These are phyloP conservation scores for Perilla frutescens DNA, from an alignment of 257 asterid species.

Conservation along the genomic window DNA sequence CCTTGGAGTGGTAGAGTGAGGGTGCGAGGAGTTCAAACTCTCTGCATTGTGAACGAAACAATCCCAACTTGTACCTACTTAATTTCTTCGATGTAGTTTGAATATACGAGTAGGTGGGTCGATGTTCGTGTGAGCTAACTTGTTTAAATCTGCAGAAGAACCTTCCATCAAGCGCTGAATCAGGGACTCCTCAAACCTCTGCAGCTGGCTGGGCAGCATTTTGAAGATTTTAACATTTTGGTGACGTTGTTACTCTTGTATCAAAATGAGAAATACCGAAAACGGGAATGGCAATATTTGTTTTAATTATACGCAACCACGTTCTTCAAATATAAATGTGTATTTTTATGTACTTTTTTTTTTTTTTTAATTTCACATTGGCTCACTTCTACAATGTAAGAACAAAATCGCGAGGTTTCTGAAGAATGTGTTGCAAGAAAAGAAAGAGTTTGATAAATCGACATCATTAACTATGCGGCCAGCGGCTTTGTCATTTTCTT, in stretches of 20 bases:
- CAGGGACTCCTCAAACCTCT: slow-evolving; percentile 64
- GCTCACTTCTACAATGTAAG: neutral
- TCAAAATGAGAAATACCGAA: slow-evolving; percentile 39
- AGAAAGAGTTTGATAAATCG: neutral
- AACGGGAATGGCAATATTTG: slow-evolving; percentile 33
- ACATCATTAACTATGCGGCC: too few relatives aligned
- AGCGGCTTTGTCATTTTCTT: too few relatives aligned
- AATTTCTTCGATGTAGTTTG: neutral
- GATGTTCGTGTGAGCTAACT: neutral
- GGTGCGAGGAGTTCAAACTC: neutral
- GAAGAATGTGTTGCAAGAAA: neutral
- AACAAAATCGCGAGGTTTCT: neutral
- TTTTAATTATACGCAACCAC: slow-evolving; percentile 32
- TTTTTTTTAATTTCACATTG: neutral
- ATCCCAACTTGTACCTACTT: neutral
- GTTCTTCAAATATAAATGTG: slow-evolving; percentile 31
- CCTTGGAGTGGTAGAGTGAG: neutral
- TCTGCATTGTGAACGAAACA: neutral
- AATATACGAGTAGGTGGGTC: neutral
- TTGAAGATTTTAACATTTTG: slow-evolving; percentile 43
- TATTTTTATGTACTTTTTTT: slow-evolving; percentile 7
- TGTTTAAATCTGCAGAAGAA: slow-evolving; percentile 64
- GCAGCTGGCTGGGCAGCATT: slow-evolving; percentile 99
- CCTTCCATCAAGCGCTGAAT: slow-evolving; percentile 73
- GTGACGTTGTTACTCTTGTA: slow-evolving; percentile 54